Evolutionary conservation across 2,329 filamentous ascomycete genomes (phyloP), one percentile per base, ranked within the genome.

Genomic region (Epichloe hybrida): DNA sequence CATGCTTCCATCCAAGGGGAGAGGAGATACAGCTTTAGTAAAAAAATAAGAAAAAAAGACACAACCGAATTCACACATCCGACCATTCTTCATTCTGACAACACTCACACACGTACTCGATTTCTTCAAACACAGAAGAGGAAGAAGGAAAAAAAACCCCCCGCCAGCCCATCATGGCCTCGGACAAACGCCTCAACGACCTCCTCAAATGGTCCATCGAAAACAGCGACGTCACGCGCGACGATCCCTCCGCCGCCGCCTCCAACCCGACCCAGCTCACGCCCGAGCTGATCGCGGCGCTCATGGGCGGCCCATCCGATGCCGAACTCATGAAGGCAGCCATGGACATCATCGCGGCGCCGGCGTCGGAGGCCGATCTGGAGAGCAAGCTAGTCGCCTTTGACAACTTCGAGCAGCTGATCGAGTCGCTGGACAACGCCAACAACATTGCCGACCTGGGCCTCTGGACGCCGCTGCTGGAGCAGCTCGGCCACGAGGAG

Each of bases 381-480:
- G 84, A 88, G 42, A 80, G 88, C 68, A 88, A 87, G 66, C 69
- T 94, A 50, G 79, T 83, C 52, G 90, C 90, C 38, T 94, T 95
- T 68, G 90, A 95, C 76, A 95, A 96, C 71, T 85, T 96, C 55
- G 90, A 95, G 71, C 88, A 95, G 67, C 74, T 95, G 53, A 84
- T 96, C 61, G 89, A 96, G 72, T 82, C 80, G 55, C 81, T 97
- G 59, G 93, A 98, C 74, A 98, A 98, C 66, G 91, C 93, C 52
- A 98, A 97, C 73, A 94, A 96, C 69, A 79, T 98, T 59, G 82
- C 82, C 57, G 78, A 78, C 31, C 72, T 96, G 20, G 77, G 77
- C 6, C 75, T 97, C 35, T 98, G 93, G 93, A 77, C 79, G 11
- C 88, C 88, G 8, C 73, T 98, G 39, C 72, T 96, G 11, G 69